phyloP scores from a whole-genome alignment of 2,329 filamentous ascomycete species.

The Scedosporium boydii region DNA sequence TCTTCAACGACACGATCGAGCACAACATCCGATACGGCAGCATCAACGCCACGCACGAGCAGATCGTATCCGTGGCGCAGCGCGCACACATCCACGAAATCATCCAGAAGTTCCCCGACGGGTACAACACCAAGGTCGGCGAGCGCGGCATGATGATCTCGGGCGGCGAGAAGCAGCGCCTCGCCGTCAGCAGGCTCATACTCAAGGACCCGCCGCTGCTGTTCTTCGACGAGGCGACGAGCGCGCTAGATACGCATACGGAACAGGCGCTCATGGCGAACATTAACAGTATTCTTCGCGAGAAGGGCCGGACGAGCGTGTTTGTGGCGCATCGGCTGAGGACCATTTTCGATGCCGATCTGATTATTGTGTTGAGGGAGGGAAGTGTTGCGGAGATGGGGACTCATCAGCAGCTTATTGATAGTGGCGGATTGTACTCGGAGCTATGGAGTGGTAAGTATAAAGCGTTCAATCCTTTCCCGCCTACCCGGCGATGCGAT shows the following conservation, averaged over 20 bases:
- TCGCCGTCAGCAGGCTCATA: conserved; percentile 74
- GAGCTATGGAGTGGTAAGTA: conserved; percentile 80
- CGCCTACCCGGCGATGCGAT: background rate
- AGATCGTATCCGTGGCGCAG: conserved; percentile 68
- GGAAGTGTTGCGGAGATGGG: conserved; percentile 83
- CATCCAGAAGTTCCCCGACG: conserved; percentile 70
- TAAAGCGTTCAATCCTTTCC: background rate
- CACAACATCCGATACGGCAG: conserved; percentile 94
- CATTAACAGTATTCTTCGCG: conserved; percentile 84
- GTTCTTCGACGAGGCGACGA: conserved; percentile 94
- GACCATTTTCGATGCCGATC: conserved; percentile 87
- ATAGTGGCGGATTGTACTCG: conserved; percentile 69
- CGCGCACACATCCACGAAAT: conserved; percentile 80
- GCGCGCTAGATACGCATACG: conserved; percentile 84
- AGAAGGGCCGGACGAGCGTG: conserved; percentile 82
- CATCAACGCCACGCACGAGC: conserved; percentile 62
- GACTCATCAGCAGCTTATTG: conserved; percentile 76
- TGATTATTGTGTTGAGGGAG: conserved; percentile 83
- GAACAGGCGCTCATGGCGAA: conserved; percentile 85
- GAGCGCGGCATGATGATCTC: conserved; percentile 96
- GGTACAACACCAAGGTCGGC: conserved; percentile 83
- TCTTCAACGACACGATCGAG: conserved; percentile 94
- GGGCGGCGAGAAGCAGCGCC: conserved; percentile 84
- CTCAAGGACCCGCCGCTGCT: conserved; percentile 83
- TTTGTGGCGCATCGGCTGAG: conserved; percentile 89